phyloP scores from a whole-genome alignment of 2,329 filamentous ascomycete species.

The Xylaria hypoxylon region DNA sequence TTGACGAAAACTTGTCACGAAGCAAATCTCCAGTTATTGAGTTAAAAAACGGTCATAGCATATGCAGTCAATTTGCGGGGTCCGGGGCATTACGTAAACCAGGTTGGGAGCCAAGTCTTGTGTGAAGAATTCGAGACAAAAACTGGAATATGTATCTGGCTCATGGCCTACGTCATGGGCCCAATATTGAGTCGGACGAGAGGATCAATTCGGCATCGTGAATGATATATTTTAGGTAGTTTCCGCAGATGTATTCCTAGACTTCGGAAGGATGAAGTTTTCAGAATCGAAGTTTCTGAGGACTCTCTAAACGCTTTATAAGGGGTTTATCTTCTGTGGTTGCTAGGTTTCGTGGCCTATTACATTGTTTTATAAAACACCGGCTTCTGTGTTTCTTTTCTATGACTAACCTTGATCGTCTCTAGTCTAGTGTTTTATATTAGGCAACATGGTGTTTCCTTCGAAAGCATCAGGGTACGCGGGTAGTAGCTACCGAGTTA shows the following conservation, averaged over 20 bases:
- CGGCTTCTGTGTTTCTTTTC: too few relatives aligned
- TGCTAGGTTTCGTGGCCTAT: neutral
- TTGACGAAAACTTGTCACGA: slow-evolving; percentile 33
- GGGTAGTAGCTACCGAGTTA: neutral
- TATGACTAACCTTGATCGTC: neutral
- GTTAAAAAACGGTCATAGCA: slow-evolving; percentile 6
- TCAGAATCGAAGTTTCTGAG: neutral
- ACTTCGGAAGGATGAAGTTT: too few relatives aligned
- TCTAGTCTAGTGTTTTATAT: neutral
- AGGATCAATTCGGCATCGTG: neutral
- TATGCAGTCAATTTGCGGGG: slow-evolving; percentile 28
- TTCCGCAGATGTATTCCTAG: neutral
- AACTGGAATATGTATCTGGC: neutral
- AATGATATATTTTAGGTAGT: neutral
- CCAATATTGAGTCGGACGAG: neutral
- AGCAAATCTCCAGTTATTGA: neutral
- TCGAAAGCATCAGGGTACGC: neutral
- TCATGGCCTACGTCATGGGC: neutral
- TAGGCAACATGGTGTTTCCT: neutral
- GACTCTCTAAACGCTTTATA: too few relatives aligned
- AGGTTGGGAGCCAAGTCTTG: neutral
- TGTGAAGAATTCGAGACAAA: neutral
- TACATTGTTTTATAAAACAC: neutral
- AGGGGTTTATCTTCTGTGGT: too few relatives aligned
- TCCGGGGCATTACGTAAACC: slow-evolving; percentile 32